Conservation (phyloP, 2,329 filamentous ascomycete species). For the Monosporascus sp. region DNA sequence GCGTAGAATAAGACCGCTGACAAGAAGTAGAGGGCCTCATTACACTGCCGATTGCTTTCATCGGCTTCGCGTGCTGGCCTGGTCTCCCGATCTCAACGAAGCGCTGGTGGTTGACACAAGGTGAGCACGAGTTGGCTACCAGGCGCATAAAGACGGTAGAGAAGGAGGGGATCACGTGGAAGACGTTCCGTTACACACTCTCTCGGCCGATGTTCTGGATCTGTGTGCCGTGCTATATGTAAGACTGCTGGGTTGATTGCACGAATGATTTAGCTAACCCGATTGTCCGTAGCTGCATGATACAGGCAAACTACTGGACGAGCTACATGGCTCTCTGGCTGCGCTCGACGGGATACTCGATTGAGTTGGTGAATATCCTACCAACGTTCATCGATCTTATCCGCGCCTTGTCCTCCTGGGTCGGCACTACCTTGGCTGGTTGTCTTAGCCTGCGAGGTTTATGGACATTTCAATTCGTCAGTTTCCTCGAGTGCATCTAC, state of each 20-base stretch:
- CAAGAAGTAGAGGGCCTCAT: conserved; percentile 1
- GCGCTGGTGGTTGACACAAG: conserved; percentile 23
- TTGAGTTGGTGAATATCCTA: conserved; percentile 9
- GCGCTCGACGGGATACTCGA: conserved; percentile 6
- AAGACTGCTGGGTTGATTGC: not conserved
- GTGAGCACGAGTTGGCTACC: conserved; percentile 22
- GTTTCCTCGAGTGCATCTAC: too few species aligned
- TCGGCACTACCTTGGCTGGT: conserved; percentile 22
- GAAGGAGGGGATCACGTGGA: conserved; percentile 15
- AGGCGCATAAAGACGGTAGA: conserved; percentile 18
- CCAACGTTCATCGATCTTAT: conserved; percentile 22
- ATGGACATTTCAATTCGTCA: conserved; percentile 21
- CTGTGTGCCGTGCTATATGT: conserved; percentile 11
- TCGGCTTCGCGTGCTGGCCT: conserved; percentile 19
- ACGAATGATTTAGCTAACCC: too few species aligned
- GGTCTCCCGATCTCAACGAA: conserved; percentile 26
- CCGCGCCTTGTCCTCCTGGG: conserved; percentile 20
- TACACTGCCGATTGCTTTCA: conserved; percentile 2
- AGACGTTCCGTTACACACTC: conserved; percentile 16
- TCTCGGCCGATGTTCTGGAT: conserved; percentile 18
- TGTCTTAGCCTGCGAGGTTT: conserved; percentile 22
- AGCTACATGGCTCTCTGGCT: conserved; percentile 15
- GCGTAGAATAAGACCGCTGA: not conserved
- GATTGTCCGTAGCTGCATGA: too few species aligned
- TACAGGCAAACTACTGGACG: conserved; percentile 3